These are phyloP conservation scores for Colletotrichum caudatum DNA, from an alignment of 2,329 filamentous ascomycete genomes.

Conservation along the genomic window DNA sequence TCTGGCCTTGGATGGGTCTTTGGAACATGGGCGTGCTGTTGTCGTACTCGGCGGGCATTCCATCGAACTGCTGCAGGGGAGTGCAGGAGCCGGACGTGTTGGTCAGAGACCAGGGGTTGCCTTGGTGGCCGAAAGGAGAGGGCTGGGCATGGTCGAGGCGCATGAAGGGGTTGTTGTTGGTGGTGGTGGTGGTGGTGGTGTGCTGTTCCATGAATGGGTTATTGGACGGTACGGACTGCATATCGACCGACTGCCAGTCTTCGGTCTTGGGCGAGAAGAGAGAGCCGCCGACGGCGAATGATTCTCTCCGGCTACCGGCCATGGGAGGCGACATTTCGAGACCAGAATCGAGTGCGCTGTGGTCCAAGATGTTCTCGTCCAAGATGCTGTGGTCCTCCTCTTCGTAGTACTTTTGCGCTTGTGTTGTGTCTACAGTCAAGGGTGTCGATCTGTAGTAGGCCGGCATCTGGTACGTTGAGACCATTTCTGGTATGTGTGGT, in stretches of 20 bases:
- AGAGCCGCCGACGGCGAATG: constrained; percentile 68
- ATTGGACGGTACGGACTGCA: constrained; percentile 73
- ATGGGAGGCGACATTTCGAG: constrained; percentile 74
- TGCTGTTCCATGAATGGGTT: constrained; percentile 71
- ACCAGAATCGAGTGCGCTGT: constrained; percentile 69
- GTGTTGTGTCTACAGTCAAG: constrained; percentile 65
- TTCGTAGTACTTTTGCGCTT: constrained; percentile 69
- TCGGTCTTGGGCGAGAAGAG: constrained; percentile 76
- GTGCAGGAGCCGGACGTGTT: constrained; percentile 78
- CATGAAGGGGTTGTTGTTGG: constrained; percentile 74
- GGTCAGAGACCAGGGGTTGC: constrained; percentile 72
- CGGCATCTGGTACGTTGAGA: constrained; percentile 64
- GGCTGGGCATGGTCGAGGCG: constrained; percentile 67
- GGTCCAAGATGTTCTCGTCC: constrained; percentile 72
- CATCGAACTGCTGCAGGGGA: constrained; percentile 78
- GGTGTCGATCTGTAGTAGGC: constrained; percentile 63
- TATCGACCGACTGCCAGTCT: constrained; percentile 73
- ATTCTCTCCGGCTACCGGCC: constrained; percentile 72
- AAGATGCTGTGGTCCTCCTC: constrained; percentile 71
- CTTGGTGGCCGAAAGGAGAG: constrained; percentile 54
- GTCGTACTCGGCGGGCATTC: constrained; percentile 69
- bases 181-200: background rate
- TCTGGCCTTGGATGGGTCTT: constrained; percentile 63
- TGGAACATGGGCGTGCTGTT: constrained; percentile 65
- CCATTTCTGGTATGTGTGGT: constrained; percentile 53